phyloP scores from a whole-genome alignment of 2,329 filamentous ascomycete species.

The Aspergillus melleus region DNA sequence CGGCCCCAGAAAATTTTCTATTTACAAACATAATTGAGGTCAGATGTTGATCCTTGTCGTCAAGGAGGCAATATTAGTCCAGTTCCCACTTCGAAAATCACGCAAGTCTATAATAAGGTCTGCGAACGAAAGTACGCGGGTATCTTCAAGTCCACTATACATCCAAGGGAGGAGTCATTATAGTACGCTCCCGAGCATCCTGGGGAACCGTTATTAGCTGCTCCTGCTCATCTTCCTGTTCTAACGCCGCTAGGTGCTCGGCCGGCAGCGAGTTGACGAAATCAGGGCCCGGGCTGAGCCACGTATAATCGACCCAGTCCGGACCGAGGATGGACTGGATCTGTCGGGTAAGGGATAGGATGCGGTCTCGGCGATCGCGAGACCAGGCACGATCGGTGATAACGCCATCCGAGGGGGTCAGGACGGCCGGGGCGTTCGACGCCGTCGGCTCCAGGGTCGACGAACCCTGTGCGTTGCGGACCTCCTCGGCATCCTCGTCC shows the following conservation, averaged over 20 bases:
- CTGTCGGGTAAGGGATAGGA: conserved; percentile 35
- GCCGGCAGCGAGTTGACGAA: conserved; percentile 41
- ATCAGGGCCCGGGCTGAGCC: conserved; percentile 43
- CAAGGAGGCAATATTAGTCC: background rate
- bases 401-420: conserved; percentile 38
- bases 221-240: conserved; percentile 1
- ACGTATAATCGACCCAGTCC: conserved; percentile 48
- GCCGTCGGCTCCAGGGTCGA: background rate
- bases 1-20: background rate
- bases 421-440: conserved; percentile 21
- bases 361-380: conserved; percentile 32
- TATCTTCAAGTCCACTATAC: conserved; percentile 23
- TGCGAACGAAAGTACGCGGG: conserved; percentile 8
- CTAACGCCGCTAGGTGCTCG: conserved; percentile 24
- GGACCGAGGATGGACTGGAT: conserved; percentile 41
- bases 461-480: conserved; percentile 1
- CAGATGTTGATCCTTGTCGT: background rate
- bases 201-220: conserved; percentile 2
- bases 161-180: conserved; percentile 35
- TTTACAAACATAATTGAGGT: background rate
- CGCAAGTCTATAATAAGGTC: conserved; percentile 9
- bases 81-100: background rate
- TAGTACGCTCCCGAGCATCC: conserved; percentile 13
- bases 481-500: conserved; percentile 28
- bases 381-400: conserved; percentile 44